Conservation (phyloP, 1,284 basidiomycete species). For the Leccinum colubrinum region DNA sequence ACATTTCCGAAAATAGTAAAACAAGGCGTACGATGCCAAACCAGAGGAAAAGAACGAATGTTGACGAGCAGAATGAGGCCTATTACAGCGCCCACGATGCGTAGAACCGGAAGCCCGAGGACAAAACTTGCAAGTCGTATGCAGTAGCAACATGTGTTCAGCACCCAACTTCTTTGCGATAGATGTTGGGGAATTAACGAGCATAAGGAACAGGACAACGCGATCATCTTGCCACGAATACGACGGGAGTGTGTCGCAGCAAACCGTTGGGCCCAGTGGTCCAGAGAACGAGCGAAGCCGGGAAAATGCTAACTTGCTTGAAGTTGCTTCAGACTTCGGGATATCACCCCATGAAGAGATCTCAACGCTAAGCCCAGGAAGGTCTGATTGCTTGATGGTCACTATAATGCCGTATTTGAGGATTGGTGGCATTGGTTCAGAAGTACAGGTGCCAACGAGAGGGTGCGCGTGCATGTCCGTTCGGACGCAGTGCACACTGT, state of each 20-base stretch:
- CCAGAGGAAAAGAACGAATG: constrained; percentile 54
- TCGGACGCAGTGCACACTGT: too few relatives aligned
- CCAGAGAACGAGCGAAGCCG: not conserved
- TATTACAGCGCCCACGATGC: constrained; percentile 2
- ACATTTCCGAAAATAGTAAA: too few relatives aligned
- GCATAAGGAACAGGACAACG: constrained; percentile 8
- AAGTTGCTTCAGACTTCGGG: too few relatives aligned
- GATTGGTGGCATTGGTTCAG: too few relatives aligned
- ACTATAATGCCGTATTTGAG: too few relatives aligned
- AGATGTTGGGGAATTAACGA: constrained; percentile 3
- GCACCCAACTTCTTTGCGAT: constrained; percentile 1
- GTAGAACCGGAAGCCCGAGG: not conserved
- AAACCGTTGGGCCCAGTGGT: not conserved
- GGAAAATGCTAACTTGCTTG: too few relatives aligned
- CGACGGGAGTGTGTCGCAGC: not conserved
- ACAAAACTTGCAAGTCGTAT: constrained; percentile 1
- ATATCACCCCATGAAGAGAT: too few relatives aligned
- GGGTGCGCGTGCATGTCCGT: too few relatives aligned
- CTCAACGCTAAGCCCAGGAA: too few relatives aligned
- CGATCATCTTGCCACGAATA: not conserved
- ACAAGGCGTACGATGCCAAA: constrained; percentile 57
- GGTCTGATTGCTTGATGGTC: too few relatives aligned
- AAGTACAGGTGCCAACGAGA: too few relatives aligned
- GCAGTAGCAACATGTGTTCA: not conserved
- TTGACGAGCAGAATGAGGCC: constrained; percentile 49